Base-by-base conservation (phyloP, 257 asterid genomes). In the Penstemon newberryi region DNA sequence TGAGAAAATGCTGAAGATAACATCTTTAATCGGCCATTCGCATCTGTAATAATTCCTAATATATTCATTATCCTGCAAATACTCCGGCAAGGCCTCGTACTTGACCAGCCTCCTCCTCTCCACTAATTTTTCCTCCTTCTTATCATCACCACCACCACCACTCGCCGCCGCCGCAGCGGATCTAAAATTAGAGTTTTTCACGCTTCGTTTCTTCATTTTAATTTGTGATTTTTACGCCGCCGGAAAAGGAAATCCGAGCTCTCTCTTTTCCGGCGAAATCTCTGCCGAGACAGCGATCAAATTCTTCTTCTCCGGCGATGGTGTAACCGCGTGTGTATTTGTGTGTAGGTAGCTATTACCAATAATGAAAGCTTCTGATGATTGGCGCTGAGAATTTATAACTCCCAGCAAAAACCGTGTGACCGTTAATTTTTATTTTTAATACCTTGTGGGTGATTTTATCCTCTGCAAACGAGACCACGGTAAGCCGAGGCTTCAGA, bases 21-120 rank as follows among this genome's bases (percentile, higher is more conserved):
- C 84, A 49, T 90, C 86, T 58, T 78, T 86, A 73, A 90, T 60
- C 0, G 97, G 95, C 98, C 98, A 92, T 72, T 92, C 96, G 55
- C 98, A 92, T 51, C 97, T 79, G 75, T 92, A 92, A 76, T 90
- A 74, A 75, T 86, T 86, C 64, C 83, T 75, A 45, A 92, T 92
- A 62, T 79, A 92, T 73, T 92, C 98, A 49, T 90, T 92, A 49
- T 92, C 98, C 79, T 88, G 78, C 86, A 90, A 70, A 56, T 90
- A 92, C 56, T 92, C 92, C 65, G 98, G 98, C 78, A 92, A 76
- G 46, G 79, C 87, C 46, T 90, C 96, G 73, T 79, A 92, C 71
- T 78, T 86, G 63, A 87, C 50, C 86, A 92, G 73, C 45, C 45
- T 73, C 25, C 65, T 53, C 77, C 81, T 59, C 60, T 70, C 68